These are phyloP conservation scores for Phytopythium chamaehyphon DNA, from an alignment of 352 stramenopile species.

Conservation along the genomic window DNA sequence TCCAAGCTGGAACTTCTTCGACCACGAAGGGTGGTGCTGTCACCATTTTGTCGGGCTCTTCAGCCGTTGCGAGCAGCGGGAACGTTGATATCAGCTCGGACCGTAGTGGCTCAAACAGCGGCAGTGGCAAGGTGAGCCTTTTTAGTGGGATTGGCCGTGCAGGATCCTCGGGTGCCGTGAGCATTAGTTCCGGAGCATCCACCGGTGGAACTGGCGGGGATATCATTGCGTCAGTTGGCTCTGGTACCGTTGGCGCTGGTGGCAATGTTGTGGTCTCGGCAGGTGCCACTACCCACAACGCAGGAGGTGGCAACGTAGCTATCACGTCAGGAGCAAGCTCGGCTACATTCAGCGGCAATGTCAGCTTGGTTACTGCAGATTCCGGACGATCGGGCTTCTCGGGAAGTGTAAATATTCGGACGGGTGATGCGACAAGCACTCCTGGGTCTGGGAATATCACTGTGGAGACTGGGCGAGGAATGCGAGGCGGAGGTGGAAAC, in stretches of 20 bases:
- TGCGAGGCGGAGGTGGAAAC: conserved; percentile 49
- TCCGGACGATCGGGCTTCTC: conserved; percentile 58
- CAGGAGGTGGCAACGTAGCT: conserved; percentile 47
- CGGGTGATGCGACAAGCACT: conserved; percentile 40
- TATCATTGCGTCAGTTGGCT: conserved; percentile 49
- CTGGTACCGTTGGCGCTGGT: conserved; percentile 33
- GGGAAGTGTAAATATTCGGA: conserved; percentile 71
- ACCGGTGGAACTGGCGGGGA: conserved; percentile 46
- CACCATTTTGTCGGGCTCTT: conserved; percentile 40
- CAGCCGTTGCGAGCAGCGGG: conserved; percentile 39
- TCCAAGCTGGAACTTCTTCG: conserved; percentile 47
- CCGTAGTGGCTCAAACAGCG: conserved; percentile 36
- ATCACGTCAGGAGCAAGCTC: conserved; percentile 53
- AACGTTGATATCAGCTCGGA: conserved; percentile 59
- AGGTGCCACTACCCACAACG: conserved; percentile 33
- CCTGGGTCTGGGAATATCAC: conserved; percentile 63
- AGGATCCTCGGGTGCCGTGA: conserved; percentile 59
- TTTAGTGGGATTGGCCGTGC: conserved; percentile 38
- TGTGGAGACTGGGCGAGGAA: conserved; percentile 50
- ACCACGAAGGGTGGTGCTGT: conserved; percentile 46
- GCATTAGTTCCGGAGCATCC: conserved; percentile 61
- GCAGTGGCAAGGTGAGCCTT: conserved; percentile 49
- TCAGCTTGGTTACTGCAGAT: conserved; percentile 43
- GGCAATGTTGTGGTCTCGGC: conserved; percentile 39
- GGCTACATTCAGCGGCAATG: conserved; percentile 40